phyloP scores from a whole-genome alignment of 1,284 basidiomycete genomes.

The Termitomyces sp. region DNA sequence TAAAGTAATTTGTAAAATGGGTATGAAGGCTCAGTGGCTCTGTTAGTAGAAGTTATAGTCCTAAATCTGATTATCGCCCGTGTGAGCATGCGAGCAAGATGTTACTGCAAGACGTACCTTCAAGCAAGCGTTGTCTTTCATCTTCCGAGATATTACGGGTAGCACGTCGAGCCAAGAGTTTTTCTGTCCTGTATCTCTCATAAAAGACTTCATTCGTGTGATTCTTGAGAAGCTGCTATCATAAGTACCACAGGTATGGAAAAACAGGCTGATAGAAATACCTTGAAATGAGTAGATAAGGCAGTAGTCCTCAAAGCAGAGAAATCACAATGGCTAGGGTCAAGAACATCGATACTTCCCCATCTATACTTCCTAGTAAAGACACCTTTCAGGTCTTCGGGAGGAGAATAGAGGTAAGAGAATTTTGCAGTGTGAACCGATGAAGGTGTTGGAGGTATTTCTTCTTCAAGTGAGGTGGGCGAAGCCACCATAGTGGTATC shows the following conservation, averaged over 20 bases:
- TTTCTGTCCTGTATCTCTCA: conserved; percentile 80
- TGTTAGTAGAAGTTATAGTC: conserved; percentile 34
- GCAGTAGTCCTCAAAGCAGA: conserved; percentile 74
- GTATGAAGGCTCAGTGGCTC: conserved; percentile 3
- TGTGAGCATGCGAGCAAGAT: neutral
- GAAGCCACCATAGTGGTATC: conserved; percentile 23
- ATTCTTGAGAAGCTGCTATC: conserved; percentile 61
- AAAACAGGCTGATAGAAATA: conserved; percentile 29
- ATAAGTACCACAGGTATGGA: conserved; percentile 9
- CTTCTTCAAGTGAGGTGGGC: conserved; percentile 31
- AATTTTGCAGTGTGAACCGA: conserved; percentile 33
- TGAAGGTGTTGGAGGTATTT: conserved; percentile 30
- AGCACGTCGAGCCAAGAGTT: conserved; percentile 74
- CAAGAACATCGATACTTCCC: conserved; percentile 79
- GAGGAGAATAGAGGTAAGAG: conserved; percentile 45
- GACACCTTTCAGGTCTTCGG: conserved; percentile 62
- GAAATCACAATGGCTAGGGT: conserved; percentile 80
- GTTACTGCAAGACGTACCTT: conserved; percentile 42
- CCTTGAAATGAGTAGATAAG: conserved; percentile 76
- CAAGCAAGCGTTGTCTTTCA: conserved; percentile 61
- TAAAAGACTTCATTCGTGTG: conserved; percentile 80
- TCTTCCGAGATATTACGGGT: conserved; percentile 71
- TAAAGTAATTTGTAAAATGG: conserved; percentile 12
- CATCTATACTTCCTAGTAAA: conserved; percentile 75
- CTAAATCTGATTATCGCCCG: conserved; percentile 41